A percentile compares a stretch with the other conserved stretches of the same genome.
Conservation (phyloP, 257 asterid genomes). For the Orobanche coerulescens region DNA sequence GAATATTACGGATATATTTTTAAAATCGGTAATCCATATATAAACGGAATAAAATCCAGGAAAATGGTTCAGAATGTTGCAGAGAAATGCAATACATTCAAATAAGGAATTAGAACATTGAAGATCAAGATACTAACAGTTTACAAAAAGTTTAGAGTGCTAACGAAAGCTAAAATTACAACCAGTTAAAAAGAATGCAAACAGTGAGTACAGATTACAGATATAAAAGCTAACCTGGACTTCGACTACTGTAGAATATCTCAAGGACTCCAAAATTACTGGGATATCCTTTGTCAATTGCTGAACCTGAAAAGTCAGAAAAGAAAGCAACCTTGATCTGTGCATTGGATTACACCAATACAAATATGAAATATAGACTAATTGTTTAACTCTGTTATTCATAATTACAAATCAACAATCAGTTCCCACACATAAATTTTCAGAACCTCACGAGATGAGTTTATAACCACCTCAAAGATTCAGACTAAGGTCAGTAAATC, state of each 20-base stretch:
- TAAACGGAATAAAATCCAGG: background rate
- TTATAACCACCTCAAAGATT: background rate
- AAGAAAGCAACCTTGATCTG: slow-evolving; percentile 28
- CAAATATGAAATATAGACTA: background rate
- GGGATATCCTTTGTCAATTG: slow-evolving; percentile 49
- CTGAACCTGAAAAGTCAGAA: slow-evolving; percentile 51
- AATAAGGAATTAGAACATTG: background rate
- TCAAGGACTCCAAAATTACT: slow-evolving; percentile 58
- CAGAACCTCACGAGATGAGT: background rate
- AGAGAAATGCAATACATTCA: slow-evolving; percentile 1
- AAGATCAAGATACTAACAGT: background rate
- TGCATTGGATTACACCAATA: slow-evolving; percentile 12
- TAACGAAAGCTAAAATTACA: background rate
- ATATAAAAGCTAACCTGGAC: slow-evolving; percentile 46
- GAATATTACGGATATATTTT: background rate
- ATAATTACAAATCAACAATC: slow-evolving; percentile 2
- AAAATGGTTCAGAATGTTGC: background rate
- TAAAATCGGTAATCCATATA: background rate
- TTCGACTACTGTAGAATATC: slow-evolving; percentile 53
- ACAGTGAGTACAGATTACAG: background rate
- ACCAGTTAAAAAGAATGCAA: background rate
- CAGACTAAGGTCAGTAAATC: background rate
- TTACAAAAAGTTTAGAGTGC: background rate
- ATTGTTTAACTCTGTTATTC: background rate
- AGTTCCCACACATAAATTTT: background rate